phyloP scores from a whole-genome alignment of 805 yeast genomes.

The Teunomyces cretensis region DNA sequence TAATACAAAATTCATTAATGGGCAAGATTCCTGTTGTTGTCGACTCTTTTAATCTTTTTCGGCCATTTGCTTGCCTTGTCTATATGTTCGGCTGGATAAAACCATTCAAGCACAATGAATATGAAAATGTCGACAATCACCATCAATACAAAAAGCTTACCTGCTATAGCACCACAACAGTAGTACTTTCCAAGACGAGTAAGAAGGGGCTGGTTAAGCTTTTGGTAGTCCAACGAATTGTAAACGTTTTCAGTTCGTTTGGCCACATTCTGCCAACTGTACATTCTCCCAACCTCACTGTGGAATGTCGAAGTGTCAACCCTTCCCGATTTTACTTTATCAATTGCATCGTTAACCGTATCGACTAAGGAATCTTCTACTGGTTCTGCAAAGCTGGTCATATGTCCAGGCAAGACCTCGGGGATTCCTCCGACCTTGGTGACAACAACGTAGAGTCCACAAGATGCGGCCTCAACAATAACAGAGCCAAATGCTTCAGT shows the following conservation, averaged over 20 bases:
- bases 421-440: constrained; percentile 98
- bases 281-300: constrained; percentile 73
- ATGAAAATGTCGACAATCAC: constrained; percentile 77
- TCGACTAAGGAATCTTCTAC: constrained; percentile 79
- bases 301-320: constrained; percentile 80
- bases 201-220: constrained; percentile 52
- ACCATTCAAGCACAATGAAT: constrained; percentile 60
- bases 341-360: constrained; percentile 71
- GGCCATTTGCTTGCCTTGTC: constrained; percentile 86
- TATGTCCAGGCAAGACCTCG: constrained; percentile 87
- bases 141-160: constrained; percentile 76
- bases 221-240: constrained; percentile 42
- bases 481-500: constrained; percentile 99
- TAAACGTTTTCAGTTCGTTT: constrained; percentile 82
- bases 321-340: constrained; percentile 50
- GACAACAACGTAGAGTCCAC: constrained; percentile 90
- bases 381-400: constrained; percentile 90
- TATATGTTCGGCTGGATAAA: constrained; percentile 66
- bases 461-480: constrained; percentile 94
- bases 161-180: constrained; percentile 80
- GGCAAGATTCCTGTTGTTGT: background rate
- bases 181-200: constrained; percentile 64
- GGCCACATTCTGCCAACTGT: constrained; percentile 91
- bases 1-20: background rate
- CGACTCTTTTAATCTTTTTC: constrained; percentile 12